Conservation (phyloP, 768 basidiomycete species). For the Mrakia frigida region DNA sequence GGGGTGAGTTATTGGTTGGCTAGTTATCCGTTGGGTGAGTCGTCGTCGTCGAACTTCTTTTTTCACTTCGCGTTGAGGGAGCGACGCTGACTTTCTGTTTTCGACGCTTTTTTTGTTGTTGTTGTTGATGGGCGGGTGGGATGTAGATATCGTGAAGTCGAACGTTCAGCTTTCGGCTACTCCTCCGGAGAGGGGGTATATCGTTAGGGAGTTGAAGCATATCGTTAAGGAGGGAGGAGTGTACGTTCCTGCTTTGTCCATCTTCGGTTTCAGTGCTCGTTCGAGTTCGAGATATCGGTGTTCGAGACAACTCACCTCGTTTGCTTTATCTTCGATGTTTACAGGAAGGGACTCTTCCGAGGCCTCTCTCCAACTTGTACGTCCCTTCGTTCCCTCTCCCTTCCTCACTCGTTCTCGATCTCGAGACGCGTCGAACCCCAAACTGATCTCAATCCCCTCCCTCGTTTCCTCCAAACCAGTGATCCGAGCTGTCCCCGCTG, state of each 20-base stretch:
- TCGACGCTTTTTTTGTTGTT: background rate
- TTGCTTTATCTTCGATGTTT: background rate
- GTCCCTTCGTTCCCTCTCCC: conserved; percentile 10
- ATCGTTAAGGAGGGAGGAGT: conserved; percentile 67
- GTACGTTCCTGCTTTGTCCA: conserved; percentile 50
- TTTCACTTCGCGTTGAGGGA: background rate
- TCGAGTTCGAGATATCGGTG: too few relatives aligned
- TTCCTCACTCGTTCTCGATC: background rate
- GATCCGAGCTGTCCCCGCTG: conserved; percentile 35
- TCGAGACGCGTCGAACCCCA: background rate
- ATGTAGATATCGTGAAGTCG: conserved; percentile 80
- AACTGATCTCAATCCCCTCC: background rate
- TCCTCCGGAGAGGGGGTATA: conserved; percentile 70
- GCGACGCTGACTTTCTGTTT: background rate
- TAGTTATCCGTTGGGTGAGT: conserved; percentile 75
- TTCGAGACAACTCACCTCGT: conserved; percentile 54
- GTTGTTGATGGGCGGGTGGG: background rate
- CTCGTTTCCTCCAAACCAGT: background rate
- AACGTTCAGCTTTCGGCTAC: conserved; percentile 71
- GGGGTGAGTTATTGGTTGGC: conserved; percentile 87
- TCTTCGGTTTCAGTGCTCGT: background rate
- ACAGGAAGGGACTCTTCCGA: conserved; percentile 38
- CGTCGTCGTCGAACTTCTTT: background rate
- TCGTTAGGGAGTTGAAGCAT: conserved; percentile 60
- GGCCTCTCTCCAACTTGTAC: conserved; percentile 40